Percentiles rank a stretch among this genome's conserved stretches.
phyloP scores from a whole-genome alignment of 2,329 filamentous ascomycete species.

The Cytospora paraplurivora region DNA sequence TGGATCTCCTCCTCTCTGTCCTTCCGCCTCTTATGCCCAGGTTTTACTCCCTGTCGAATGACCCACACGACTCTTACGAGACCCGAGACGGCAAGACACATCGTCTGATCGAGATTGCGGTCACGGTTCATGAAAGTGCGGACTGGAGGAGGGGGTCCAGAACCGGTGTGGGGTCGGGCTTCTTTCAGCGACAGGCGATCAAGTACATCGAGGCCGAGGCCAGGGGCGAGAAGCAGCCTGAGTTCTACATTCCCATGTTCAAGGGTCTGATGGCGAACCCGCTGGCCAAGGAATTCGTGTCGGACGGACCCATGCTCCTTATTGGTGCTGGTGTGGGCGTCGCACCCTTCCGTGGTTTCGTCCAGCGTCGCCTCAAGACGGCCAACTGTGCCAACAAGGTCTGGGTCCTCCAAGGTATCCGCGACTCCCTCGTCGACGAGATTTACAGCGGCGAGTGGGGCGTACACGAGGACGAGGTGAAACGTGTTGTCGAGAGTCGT shows the following conservation, averaged over 20 bases:
- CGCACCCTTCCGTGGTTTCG: conserved; percentile 96
- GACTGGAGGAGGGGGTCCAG: conserved; percentile 75
- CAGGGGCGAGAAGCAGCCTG: conserved; percentile 56
- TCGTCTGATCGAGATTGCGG: conserved; percentile 91
- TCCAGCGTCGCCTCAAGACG: conserved; percentile 88
- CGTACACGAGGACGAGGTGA: conserved; percentile 84
- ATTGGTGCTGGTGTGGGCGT: conserved; percentile 97
- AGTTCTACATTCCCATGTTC: conserved; percentile 92
- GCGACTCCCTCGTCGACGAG: conserved; percentile 93
- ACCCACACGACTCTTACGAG: conserved; percentile 77
- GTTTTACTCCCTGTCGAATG: conserved; percentile 97
- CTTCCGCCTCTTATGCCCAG: conserved; percentile 92
- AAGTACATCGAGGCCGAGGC: conserved; percentile 70
- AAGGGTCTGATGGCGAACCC: conserved; percentile 97
- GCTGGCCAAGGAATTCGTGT: conserved; percentile 85
- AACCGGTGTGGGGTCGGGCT: conserved; percentile 88
- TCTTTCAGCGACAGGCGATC: conserved; percentile 82
- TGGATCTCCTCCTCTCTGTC: conserved; percentile 77
- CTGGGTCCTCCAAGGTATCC: conserved; percentile 91
- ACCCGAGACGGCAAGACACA: conserved; percentile 70
- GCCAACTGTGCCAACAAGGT: conserved; percentile 98
- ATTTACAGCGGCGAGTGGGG: conserved; percentile 97
- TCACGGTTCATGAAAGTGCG: conserved; percentile 84
- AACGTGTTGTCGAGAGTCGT: conserved; percentile 77
- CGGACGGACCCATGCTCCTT: conserved; percentile 94